These are phyloP conservation scores for Thelephora ganbajun DNA, from an alignment of 768 basidiomycete species.

Conservation along the genomic window DNA sequence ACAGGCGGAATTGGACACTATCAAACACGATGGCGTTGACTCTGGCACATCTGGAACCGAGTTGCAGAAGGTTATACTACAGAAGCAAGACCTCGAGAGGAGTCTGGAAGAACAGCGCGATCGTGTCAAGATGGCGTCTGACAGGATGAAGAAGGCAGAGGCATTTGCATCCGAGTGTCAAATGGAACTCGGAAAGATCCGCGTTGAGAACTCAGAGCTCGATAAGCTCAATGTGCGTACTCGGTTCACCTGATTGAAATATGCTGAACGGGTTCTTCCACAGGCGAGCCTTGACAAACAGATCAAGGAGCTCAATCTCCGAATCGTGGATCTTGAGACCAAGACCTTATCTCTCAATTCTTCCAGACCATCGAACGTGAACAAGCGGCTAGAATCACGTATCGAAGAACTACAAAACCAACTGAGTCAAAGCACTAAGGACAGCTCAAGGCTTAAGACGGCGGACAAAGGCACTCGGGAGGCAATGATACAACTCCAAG, in stretches of 20 bases:
- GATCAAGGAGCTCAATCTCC: constrained; percentile 71
- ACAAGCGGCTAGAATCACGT: constrained; percentile 50
- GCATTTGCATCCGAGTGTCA: constrained; percentile 62
- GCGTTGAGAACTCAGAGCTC: constrained; percentile 71
- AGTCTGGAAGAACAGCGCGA: constrained; percentile 70
- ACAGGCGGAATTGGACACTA: constrained; percentile 68
- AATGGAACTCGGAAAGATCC: constrained; percentile 57
- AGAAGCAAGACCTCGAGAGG: constrained; percentile 73
- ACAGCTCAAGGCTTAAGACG: constrained; percentile 23
- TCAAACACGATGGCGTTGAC: constrained; percentile 65
- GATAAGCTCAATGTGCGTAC: constrained; percentile 59
- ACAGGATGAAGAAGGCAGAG: constrained; percentile 76
- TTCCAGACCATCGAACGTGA: constrained; percentile 39
- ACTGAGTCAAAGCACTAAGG: constrained; percentile 36
- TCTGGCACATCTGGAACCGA: constrained; percentile 57
- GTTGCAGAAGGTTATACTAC: constrained; percentile 58
- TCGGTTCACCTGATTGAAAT: constrained; percentile 5
- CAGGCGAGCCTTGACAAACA: constrained; percentile 79
- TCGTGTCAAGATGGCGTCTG: constrained; percentile 53
- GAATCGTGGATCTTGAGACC: constrained; percentile 73
- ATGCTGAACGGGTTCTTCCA: constrained; percentile 1
- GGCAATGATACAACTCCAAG: constrained; percentile 36
- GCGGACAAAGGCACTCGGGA: constrained; percentile 39
- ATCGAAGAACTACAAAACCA: constrained; percentile 62
- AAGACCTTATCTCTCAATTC: constrained; percentile 48